Base-by-base conservation (phyloP, 345 rosid genomes). In the Salix purpurea region DNA sequence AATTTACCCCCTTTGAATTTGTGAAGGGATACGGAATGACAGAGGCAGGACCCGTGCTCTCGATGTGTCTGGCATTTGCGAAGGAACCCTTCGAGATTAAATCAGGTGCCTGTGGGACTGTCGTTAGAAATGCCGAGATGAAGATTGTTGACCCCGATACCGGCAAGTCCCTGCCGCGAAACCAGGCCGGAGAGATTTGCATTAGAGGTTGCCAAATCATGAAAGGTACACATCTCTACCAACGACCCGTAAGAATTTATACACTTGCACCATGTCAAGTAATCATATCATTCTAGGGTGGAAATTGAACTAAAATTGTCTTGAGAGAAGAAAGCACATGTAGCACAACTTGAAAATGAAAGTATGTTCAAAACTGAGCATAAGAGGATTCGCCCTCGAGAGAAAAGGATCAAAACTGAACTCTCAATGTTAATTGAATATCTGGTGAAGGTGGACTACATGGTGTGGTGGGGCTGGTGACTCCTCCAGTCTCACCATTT, bases 1-100 rank as follows among this genome's bases (percentile, higher is more conserved):
- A 23, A 11, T 7, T 7, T 9, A 37, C 36, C 8, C 39, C n/a
- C 1, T 6, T 14, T 60, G 19, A 2, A 32, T 42, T 18, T 34
- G 13, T 64, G 60, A 65, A 94, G 98, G 94, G 97, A 2, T 94
- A 94, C 70, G 99, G 99, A 44, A 93, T 93, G 99, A 95, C 99
- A 0, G 98, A 95, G 84, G 93, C 98, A 5, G 98, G 97, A 18
- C 96, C 96, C 2, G 94, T 94, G 26, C 78, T 95, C 28, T 84
- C 98, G 8, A 90, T 90, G 90, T 88, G 96, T 61, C 74, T 89
- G 67, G 90, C 94, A 6, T 93, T 95, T 74, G 98, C 99, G 0
- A 95, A 91, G 72, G 79, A 89, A 19, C 93, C 97, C 0, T 90
- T 85, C 15, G 82, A 88, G 54, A 86, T 90, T 0, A 95, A 93